Evolutionary conservation across 768 basidiomycete species (phyloP), one percentile per base, ranked within the genome.

Genomic region (Serendipita sp.): DNA sequence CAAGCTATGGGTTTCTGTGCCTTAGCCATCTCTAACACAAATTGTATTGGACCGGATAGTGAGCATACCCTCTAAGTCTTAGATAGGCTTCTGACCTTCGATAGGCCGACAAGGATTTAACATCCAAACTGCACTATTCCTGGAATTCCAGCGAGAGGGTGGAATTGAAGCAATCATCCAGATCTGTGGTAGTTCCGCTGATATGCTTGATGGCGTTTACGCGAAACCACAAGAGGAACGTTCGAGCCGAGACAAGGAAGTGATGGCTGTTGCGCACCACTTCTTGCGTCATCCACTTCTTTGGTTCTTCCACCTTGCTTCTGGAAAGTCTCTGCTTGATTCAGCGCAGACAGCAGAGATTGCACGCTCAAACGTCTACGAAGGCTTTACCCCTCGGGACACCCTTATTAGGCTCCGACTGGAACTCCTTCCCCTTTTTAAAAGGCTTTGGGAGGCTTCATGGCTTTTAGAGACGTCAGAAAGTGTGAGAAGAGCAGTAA

Each of bases 351-450:
- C 92, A 0, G 72, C 88, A 37, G 78, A 88, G 15, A 75, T 83
- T 45, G 86, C 85, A 16, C 83, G 84, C 15, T 92, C 92, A 74
- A 89, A 89, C 73, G 82, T 83, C 71, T 85, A 88, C 24, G 86
- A 84, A 41, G 89, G 86, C 72, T 94, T 95, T 67, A 88, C 92
- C 69, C 82, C 91, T 0, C 84, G 87, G 71, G 88, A 89, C 70
- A 89, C 96, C 73, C 80, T 98, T 62, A 86, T 98, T 68, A 83
- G 80, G 66, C 77, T 95, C 66, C 85, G 96, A 44, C 74, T 84
- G 34, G 79, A 82, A 1, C 78, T 85, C 24, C 74, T 92, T 24
- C 89, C 92, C 0, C 72, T 88, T 11, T 69, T 90, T 13, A 78
- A 76, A 34, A 78, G 78, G 4, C 77, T 93, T 18, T 98, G 96